A percentile compares a stretch with the other conserved stretches of the same genome.
These are phyloP conservation scores for Chenopodium suecicum DNA, from an alignment of 148 eudicot species.

Conservation along the genomic window DNA sequence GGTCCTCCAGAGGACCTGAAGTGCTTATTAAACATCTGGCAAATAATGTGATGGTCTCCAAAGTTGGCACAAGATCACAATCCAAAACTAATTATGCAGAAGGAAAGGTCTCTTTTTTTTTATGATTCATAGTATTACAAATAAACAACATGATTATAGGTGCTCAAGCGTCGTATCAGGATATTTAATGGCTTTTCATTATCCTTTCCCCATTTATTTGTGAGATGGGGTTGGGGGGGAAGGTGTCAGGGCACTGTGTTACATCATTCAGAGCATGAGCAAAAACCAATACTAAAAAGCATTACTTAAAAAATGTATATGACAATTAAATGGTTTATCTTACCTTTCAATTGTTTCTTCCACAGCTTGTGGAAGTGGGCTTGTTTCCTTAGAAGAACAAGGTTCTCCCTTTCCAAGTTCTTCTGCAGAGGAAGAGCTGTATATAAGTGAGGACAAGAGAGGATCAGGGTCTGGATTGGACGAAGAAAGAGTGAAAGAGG, in stretches of 20 bases:
- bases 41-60: not conserved
- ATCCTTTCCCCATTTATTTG: not conserved
- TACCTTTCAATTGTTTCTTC: constrained; percentile 54
- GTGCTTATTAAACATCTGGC: not conserved
- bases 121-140: not conserved
- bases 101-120: not conserved
- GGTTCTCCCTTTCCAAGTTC: constrained; percentile 42
- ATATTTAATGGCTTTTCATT: not conserved
- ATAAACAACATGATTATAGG: not conserved
- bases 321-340: not conserved
- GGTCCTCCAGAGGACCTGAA: not conserved
- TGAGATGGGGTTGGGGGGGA: not conserved
- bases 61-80: not conserved
- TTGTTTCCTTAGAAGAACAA: constrained; percentile 36
- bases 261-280: not conserved
- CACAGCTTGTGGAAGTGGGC: constrained; percentile 34
- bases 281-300: not conserved
- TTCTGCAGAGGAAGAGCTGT: constrained; percentile 47
- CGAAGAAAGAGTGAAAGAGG: constrained; percentile 45
- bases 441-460: constrained; percentile 73
- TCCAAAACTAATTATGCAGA: not conserved
- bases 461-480: constrained; percentile 76
- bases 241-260: too few species aligned
- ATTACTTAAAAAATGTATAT: not conserved
- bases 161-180: not conserved